phyloP scores from a whole-genome alignment of 192 early-diverging fungal genomes.

The Thamnidium elegans region DNA sequence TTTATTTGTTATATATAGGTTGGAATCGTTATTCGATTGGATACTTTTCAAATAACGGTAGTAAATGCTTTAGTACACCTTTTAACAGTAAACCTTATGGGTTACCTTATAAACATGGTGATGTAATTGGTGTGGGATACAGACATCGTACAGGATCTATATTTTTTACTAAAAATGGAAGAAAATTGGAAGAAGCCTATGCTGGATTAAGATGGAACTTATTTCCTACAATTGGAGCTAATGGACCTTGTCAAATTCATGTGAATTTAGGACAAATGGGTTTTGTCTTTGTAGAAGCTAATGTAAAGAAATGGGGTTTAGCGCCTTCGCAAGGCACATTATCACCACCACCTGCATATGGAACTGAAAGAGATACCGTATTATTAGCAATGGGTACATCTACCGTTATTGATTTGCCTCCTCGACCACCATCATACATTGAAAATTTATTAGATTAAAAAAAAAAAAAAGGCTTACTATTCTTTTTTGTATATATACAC shows the following conservation, averaged over 20 bases:
- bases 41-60: conserved; percentile 41
- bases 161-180: conserved; percentile 52
- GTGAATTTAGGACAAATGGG: conserved; percentile 44
- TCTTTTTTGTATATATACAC: too few species aligned
- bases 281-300: conserved; percentile 83
- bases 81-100: conserved; percentile 35
- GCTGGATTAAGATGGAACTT: conserved; percentile 34
- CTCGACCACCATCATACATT: background rate
- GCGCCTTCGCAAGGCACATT: conserved; percentile 68
- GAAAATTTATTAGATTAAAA: background rate
- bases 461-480: too few species aligned
- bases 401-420: too few species aligned
- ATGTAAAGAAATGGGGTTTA: conserved; percentile 82
- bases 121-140: conserved; percentile 53
- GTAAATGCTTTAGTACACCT: conserved; percentile 39
- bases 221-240: conserved; percentile 44
- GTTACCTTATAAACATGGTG: conserved; percentile 37
- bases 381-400: conserved; percentile 43
- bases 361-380: conserved; percentile 66
- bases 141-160: conserved; percentile 47
- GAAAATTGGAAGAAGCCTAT: conserved; percentile 38
- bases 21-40: conserved; percentile 50
- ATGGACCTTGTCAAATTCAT: conserved; percentile 43
- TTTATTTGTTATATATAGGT: conserved; percentile 23
- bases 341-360: conserved; percentile 75